A percentile compares a stretch with the other conserved stretches of the same genome.
phyloP scores from a whole-genome alignment of 2,329 filamentous ascomycete genomes.

The Coniochaeta sp. region DNA sequence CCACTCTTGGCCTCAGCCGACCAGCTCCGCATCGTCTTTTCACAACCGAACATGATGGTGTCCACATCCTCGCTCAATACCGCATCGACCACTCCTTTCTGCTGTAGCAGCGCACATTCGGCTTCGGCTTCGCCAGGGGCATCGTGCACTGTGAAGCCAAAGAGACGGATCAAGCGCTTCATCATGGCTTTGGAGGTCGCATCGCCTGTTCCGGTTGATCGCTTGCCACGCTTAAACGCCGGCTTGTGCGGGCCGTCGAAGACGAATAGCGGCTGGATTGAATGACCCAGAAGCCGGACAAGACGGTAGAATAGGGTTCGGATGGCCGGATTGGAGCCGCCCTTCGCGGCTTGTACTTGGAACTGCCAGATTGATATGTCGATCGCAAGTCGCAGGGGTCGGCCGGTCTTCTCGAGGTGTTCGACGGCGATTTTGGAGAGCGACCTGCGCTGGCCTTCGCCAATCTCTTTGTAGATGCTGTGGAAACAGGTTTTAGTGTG shows the following conservation, averaged over 20 bases:
- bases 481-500: not conserved
- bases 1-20: conserved; percentile 61
- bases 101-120: conserved; percentile 83
- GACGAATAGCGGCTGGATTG: conserved; percentile 45
- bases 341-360: conserved; percentile 77
- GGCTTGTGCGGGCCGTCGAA: conserved; percentile 47
- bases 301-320: conserved; percentile 91
- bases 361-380: conserved; percentile 98
- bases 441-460: conserved; percentile 69
- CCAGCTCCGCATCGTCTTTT: conserved; percentile 72
- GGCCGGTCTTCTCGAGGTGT: conserved; percentile 60
- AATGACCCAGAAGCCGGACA: conserved; percentile 41
- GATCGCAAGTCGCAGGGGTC: conserved; percentile 79
- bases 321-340: conserved; percentile 82
- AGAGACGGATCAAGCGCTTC: conserved; percentile 75
- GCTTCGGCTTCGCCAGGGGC: conserved; percentile 95
- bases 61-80: conserved; percentile 96
- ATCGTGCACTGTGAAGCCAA: conserved; percentile 76
- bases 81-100: conserved; percentile 77
- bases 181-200: conserved; percentile 65
- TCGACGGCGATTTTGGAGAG: conserved; percentile 76
- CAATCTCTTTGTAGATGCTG: conserved; percentile 88
- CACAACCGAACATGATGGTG: conserved; percentile 93
- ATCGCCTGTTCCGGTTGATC: conserved; percentile 54
- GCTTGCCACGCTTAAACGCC: conserved; percentile 80